Evolutionary conservation across 225 moss, liverwort and hornwort genomes (phyloP), one percentile per base, ranked within the genome.

Genomic region (Physcomitrium patens): DNA sequence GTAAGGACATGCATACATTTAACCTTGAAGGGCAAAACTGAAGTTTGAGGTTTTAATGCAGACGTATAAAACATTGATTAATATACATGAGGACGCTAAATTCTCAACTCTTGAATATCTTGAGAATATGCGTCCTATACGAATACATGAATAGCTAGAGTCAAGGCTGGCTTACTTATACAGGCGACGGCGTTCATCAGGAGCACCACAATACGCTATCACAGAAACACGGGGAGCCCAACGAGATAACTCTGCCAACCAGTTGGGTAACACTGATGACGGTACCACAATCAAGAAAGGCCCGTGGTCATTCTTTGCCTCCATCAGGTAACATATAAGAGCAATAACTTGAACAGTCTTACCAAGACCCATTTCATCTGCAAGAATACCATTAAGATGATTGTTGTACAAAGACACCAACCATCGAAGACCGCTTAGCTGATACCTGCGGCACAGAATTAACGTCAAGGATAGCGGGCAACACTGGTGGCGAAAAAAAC

Each of bases 261-360:
- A 99, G 75, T 99, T 99, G 54, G 95, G 95, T 79, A 99, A 76
- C 27, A 99, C 99, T 23, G 99, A 99, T 48, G 99, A 95, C 9
- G 99, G 99, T 41, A 99, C 99, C 71, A 99, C 99, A 79, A 99
- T 93, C 76, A 99, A 86, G 81, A 93, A 99, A 63, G 99, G 99
- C 20, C 99, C 99, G 60, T 85, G 90, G 74, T 99, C 95, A 71
- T 95, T 93, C 78, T 99, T 99, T 42, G 88, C 91, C 78, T 99
- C 99, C 79, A 99, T 91, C 79, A 99, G 84, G 77, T 95, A 90
- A 73, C 95, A 95, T 60, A 99, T 87, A 65, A 99, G 99, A 60
- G 95, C 99, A 83, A 99, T 99, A 61, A 99, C 99, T 88, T 99
- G 99, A 24, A 99, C 99, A 74, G 99, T 99, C 83, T 99, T 99